phyloP scores from a whole-genome alignment of 2,329 filamentous ascomycete genomes.

The Colletotrichum nymphaeae region DNA sequence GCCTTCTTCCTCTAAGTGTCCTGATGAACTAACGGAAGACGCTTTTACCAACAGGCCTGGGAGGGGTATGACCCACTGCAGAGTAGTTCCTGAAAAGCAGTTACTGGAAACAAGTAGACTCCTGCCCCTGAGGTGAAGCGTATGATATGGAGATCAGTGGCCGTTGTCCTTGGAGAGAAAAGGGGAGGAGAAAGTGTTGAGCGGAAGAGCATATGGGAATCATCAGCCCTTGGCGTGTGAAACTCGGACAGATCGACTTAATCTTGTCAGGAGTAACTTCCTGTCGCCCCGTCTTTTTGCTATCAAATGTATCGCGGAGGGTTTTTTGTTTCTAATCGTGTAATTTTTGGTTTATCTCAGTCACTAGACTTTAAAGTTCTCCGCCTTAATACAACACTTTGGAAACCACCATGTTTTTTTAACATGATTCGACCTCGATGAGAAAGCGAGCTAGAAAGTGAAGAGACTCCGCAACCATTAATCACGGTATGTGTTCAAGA shows the following conservation, averaged over 20 bases:
- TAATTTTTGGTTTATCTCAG: background rate
- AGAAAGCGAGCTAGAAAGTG: too few relatives aligned
- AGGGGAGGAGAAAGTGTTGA: background rate
- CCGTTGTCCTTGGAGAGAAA: background rate
- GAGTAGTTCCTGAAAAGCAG: too few relatives aligned
- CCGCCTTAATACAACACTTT: conserved; percentile 1
- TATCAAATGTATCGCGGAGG: background rate
- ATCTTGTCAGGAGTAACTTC: background rate
- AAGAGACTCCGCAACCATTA: background rate
- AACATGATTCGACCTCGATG: too few relatives aligned
- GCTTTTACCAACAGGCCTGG: too few relatives aligned
- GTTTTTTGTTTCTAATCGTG: background rate
- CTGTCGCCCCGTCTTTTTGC: too few relatives aligned
- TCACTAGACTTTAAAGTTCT: background rate
- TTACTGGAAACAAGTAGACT: background rate
- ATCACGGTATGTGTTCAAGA: background rate
- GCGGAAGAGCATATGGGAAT: background rate
- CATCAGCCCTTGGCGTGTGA: background rate
- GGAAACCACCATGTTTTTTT: background rate
- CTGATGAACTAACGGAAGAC: background rate
- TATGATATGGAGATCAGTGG: background rate
- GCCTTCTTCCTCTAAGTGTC: conserved; percentile 23
- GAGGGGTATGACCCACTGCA: background rate
- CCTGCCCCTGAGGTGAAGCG: background rate
- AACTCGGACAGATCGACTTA: too few relatives aligned